Conservation (phyloP, 148 eudicot genomes). For the Vaccinium darrowii region DNA sequence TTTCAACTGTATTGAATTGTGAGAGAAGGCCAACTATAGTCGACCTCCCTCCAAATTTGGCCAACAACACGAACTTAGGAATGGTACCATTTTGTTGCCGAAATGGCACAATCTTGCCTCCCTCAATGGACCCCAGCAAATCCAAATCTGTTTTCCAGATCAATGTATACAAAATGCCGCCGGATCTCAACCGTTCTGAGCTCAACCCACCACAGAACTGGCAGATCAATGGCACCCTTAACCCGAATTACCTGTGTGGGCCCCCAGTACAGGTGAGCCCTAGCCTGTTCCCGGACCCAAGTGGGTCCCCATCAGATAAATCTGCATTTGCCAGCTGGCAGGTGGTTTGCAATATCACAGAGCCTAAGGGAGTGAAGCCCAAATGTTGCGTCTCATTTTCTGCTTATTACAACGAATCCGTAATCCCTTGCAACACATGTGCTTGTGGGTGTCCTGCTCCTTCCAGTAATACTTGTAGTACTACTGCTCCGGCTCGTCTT, state of each 20-base stretch:
- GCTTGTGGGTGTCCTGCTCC: slow-evolving; percentile 61
- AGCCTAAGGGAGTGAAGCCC: slow-evolving; percentile 29
- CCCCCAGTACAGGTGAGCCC: slow-evolving; percentile 33
- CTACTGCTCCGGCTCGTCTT: slow-evolving; percentile 69
- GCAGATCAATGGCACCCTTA: slow-evolving; percentile 35
- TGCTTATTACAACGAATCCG: slow-evolving; percentile 49
- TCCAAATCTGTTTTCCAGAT: slow-evolving; percentile 48
- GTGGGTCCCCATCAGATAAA: slow-evolving; percentile 31
- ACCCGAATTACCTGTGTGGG: slow-evolving; percentile 37
- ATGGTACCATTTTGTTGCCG: slow-evolving; percentile 60
- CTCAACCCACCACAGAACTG: slow-evolving; percentile 39
- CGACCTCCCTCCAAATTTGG: slow-evolving; percentile 54
- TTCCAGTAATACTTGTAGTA: slow-evolving; percentile 40
- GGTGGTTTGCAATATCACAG: slow-evolving; percentile 54
- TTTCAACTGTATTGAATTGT: slow-evolving; percentile 61
- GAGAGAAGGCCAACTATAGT: slow-evolving; percentile 56
- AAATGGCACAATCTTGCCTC: slow-evolving; percentile 72
- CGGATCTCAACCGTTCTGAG: slow-evolving; percentile 32
- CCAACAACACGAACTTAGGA: slow-evolving; percentile 56
- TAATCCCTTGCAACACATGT: slow-evolving; percentile 60
- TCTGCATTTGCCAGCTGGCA: slow-evolving; percentile 56
- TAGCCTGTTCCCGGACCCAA: slow-evolving; percentile 23
- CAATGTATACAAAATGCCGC: slow-evolving; percentile 34
- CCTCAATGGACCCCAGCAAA: slow-evolving; percentile 62
- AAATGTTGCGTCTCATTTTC: slow-evolving; percentile 56